phyloP scores from a whole-genome alignment of 257 asterid species.

The Datura wrightii region DNA sequence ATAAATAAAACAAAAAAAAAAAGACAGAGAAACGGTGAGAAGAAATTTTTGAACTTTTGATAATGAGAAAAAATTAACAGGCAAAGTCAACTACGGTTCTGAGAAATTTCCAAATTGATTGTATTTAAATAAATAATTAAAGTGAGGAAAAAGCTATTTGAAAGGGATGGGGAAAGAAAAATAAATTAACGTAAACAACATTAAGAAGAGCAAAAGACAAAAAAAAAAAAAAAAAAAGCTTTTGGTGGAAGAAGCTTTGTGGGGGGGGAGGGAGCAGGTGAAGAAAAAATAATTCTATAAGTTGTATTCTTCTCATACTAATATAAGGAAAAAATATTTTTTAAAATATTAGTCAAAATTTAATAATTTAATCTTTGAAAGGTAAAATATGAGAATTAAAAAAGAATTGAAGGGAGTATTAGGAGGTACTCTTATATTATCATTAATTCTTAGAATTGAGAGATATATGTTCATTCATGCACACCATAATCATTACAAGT shows the following conservation, averaged over 20 bases:
- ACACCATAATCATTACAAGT: neutral
- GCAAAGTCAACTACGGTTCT: conserved; percentile 6
- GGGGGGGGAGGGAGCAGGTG: neutral
- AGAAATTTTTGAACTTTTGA: neutral
- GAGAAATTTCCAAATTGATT: neutral
- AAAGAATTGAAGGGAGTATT: too few relatives aligned
- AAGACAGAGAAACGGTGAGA: neutral
- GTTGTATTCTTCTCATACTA: too few relatives aligned
- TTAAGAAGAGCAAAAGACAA: neutral
- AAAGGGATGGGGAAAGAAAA: neutral
- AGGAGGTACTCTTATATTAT: too few relatives aligned
- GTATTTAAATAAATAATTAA: neutral
- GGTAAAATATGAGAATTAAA: too few relatives aligned
- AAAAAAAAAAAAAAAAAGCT: neutral
- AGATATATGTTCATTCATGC: neutral
- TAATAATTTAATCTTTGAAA: too few relatives aligned
- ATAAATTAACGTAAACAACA: neutral
- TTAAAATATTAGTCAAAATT: too few relatives aligned
- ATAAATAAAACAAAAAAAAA: neutral
- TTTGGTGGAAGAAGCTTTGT: neutral
- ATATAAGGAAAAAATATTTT: too few relatives aligned
- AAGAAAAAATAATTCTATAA: neutral
- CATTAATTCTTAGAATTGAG: neutral
- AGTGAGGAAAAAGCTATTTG: neutral
- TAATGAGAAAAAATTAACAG: neutral